Evolutionary conservation across 208 protist genomes (phyloP), one percentile per base, ranked within the genome.

Genomic region (Leishmania braziliensis): DNA sequence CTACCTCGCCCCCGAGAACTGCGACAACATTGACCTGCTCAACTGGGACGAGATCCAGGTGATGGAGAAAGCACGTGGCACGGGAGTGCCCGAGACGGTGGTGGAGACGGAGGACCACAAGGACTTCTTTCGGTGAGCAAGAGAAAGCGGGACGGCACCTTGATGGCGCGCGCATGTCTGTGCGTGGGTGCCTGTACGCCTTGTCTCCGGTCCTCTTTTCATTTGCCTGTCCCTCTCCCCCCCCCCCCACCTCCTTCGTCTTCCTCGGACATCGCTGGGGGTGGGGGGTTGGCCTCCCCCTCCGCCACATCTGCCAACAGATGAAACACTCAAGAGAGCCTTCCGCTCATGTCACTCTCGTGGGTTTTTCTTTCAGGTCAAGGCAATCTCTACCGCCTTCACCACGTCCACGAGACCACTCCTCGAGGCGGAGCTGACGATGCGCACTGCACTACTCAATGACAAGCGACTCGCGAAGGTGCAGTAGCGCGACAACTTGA

Each of bases 1-100:
- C 82, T 95, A 94, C 83, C 82, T 97, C 10, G 88, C 92, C n/a
- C 87, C 91, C 23, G 92, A 95, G 77, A 97, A 97, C 84, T 97
- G 93, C 80, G 92, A 97, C 81, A 84, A 95, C 85, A 95, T 97
- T 80, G 90, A 95, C 58, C 62, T 87, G 83, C 83, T 95, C 58
- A 86, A 95, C 79, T 95, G 90, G 93, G 87, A 92, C 8, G 83
- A 80, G 18, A 88, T 96, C 53, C 66, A 94, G 75, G 93, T 95
- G 71, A 79, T 86, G 68, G 88, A 94, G 85, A 29, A 66, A 58
- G 70, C 77, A 63, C 58, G 46, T 4, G 80, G 79, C 58, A 78
- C 54, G 51, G 88, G 75, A 9, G 62, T 69, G 26, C 87, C 91
- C 48, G 90, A 90, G 29, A 88, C 92, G 23, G 88, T 95, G 60